These are phyloP conservation scores for Malassezia dermatis DNA, from an alignment of 1,284 basidiomycete species.

Conservation along the genomic window DNA sequence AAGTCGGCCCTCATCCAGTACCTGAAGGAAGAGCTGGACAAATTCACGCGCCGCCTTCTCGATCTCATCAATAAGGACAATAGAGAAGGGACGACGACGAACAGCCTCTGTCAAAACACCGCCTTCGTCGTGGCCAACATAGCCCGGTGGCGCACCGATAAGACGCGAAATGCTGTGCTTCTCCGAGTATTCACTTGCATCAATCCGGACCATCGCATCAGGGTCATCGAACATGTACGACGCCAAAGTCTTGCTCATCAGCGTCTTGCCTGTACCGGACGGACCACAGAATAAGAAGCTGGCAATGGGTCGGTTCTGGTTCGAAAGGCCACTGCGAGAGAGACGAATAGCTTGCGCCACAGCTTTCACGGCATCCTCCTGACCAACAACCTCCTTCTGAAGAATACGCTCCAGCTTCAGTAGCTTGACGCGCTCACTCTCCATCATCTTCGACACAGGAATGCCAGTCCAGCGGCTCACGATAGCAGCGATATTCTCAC, in stretches of 20 bases:
- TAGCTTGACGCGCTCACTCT: constrained; percentile 44
- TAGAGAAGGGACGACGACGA: constrained; percentile 44
- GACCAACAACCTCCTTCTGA: constrained; percentile 51
- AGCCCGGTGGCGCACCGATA: constrained; percentile 56
- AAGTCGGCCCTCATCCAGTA: constrained; percentile 77
- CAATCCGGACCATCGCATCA: constrained; percentile 55
- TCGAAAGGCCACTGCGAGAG: constrained; percentile 54
- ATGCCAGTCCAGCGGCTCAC: constrained; percentile 54
- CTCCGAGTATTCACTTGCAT: constrained; percentile 52
- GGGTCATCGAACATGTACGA: constrained; percentile 53
- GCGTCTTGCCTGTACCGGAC: constrained; percentile 54
- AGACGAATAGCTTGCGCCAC: constrained; percentile 56
- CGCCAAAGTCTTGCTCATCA: constrained; percentile 50
- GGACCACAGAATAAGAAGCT: constrained; percentile 53
- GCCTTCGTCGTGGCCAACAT: constrained; percentile 80
- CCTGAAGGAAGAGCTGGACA: constrained; percentile 77
- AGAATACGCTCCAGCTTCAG: constrained; percentile 38
- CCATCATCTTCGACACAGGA: constrained; percentile 48
- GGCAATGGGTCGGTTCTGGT: constrained; percentile 53
- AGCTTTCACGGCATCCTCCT: constrained; percentile 55
- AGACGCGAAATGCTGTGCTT: constrained; percentile 54
- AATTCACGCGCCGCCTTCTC: constrained; percentile 78
- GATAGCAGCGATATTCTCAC: constrained; percentile 53
- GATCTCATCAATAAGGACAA: constrained; percentile 48
- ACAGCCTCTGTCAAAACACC: constrained; percentile 56